These are phyloP conservation scores for Eragrostis nindensis DNA, from an alignment of 176 grass and related monocot genomes.

Conservation along the genomic window DNA sequence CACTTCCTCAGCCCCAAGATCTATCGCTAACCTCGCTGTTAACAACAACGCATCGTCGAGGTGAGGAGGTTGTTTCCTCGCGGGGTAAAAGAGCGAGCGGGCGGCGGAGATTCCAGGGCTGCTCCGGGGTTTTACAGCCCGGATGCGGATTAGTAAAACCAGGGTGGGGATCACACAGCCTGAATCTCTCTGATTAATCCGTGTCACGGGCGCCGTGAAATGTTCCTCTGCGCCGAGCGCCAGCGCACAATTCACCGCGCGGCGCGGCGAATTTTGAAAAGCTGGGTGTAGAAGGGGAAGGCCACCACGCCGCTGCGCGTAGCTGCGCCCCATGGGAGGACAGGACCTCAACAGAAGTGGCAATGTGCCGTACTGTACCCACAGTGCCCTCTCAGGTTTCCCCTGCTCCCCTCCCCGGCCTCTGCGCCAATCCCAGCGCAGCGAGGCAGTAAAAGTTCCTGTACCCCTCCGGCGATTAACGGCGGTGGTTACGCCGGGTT, in stretches of 20 bases:
- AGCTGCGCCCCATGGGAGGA: conserved; percentile 28
- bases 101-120: conserved; percentile 1
- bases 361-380: conserved; percentile 41
- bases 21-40: not conserved
- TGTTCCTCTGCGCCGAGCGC: conserved; percentile 18
- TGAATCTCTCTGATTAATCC: no score
- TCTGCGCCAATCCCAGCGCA: conserved; percentile 39
- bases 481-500: conserved; percentile 1
- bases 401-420: not conserved
- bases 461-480: conserved; percentile 24
- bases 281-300: not conserved
- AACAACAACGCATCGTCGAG: not conserved
- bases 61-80: not conserved
- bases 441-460: conserved; percentile 36
- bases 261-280: conserved; percentile 38
- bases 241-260: conserved; percentile 21
- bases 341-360: conserved; percentile 52
- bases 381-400: conserved; percentile 49
- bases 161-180: no score
- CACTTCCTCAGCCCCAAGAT: not conserved
- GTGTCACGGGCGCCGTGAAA: conserved; percentile 40
- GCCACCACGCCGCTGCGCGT: not conserved
- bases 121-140: not conserved
- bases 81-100: not conserved
- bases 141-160: not conserved